Conservation (phyloP, 345 rosid genomes). For the Sonneratia alba region DNA sequence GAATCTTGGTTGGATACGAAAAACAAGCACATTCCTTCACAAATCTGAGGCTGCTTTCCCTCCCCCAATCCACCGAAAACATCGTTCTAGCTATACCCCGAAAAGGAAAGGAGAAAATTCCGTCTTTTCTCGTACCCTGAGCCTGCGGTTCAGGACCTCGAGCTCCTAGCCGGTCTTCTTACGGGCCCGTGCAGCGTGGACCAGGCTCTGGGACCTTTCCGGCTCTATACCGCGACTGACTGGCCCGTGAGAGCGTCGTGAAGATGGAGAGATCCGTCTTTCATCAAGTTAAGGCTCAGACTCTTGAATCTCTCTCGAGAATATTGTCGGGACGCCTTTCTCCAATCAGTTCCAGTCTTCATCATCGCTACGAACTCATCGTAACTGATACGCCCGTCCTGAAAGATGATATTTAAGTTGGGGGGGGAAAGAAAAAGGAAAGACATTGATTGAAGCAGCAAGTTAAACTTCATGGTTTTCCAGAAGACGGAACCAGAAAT, state of each 20-base stretch:
- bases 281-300: conserved; percentile 85
- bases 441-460: background rate
- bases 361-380: conserved; percentile 95
- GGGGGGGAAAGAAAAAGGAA: too few species aligned
- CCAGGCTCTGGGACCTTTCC: background rate
- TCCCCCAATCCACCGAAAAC: background rate
- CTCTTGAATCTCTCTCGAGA: conserved; percentile 97
- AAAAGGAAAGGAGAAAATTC: background rate
- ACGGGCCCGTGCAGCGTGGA: background rate
- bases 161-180: background rate
- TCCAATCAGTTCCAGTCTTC: conserved; percentile 99
- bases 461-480: background rate
- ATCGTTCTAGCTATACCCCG: background rate
- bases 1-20: background rate
- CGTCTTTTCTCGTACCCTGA: background rate
- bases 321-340: conserved; percentile 96
- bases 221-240: conserved; percentile 48
- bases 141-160: background rate
- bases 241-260: conserved; percentile 80
- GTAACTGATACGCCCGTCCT: conserved; percentile 85
- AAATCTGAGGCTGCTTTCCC: background rate
- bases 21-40: background rate
- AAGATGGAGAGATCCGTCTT: conserved; percentile 89
- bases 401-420: background rate
- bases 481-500: background rate